phyloP scores from a whole-genome alignment of 352 stramenopile species.

The Elongisporangium prolatum region DNA sequence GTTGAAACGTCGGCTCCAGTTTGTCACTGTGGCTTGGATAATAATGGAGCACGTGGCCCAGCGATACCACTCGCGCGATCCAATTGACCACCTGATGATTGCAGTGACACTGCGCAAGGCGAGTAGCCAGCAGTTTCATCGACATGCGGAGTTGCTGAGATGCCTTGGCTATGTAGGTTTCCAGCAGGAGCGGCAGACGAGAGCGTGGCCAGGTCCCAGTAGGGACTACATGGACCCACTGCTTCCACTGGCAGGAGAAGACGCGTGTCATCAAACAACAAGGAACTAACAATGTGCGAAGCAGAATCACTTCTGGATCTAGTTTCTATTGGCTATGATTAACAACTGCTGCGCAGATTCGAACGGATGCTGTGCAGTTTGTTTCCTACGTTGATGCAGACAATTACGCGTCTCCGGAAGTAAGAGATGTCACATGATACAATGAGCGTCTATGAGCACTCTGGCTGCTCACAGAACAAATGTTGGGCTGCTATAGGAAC shows the following conservation, averaged over 20 bases:
- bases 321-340: not conserved
- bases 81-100: conserved; percentile 64
- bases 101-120: conserved; percentile 63
- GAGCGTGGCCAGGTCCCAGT: conserved; percentile 12
- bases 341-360: not conserved
- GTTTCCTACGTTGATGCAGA: conserved; percentile 51
- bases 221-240: conserved; percentile 34
- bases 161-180: not conserved
- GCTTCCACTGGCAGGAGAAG: conserved; percentile 58
- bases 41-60: conserved; percentile 17
- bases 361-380: conserved; percentile 10
- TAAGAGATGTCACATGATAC: conserved; percentile 9
- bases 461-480: not conserved
- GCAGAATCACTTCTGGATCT: not conserved
- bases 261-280: conserved; percentile 14
- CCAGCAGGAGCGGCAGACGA: conserved; percentile 1
- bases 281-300: not conserved
- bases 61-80: conserved; percentile 71
- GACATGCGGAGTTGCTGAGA: not conserved
- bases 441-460: not conserved
- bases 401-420: conserved; percentile 33
- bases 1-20: not conserved
- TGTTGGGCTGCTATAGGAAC: not conserved
- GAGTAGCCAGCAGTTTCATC: not conserved
- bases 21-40: not conserved